phyloP scores from a whole-genome alignment of 1,284 basidiomycete species.

The Megacollybia platyphylla region DNA sequence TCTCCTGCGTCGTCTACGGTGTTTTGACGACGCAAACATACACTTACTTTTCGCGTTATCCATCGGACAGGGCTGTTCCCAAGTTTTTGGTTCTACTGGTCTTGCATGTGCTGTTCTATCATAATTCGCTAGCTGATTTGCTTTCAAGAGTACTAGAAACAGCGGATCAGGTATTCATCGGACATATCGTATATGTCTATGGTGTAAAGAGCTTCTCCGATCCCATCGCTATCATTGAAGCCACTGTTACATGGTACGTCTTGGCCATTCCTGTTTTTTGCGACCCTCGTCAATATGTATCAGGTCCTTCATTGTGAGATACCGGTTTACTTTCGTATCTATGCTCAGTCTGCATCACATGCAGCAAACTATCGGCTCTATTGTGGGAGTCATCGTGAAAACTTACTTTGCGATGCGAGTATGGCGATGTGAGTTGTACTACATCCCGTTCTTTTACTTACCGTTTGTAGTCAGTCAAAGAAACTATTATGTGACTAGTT shows the following conservation, averaged over 20 bases:
- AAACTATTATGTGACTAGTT: slow-evolving; percentile 37
- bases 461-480: slow-evolving; percentile 40
- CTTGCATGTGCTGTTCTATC: slow-evolving; percentile 21
- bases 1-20: slow-evolving; percentile 35
- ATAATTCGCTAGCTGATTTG: not conserved
- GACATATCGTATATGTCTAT: slow-evolving; percentile 46
- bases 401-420: slow-evolving; percentile 3
- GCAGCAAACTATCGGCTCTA: slow-evolving; percentile 35
- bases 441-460: slow-evolving; percentile 2
- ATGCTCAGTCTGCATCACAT: not conserved
- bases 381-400: slow-evolving; percentile 33
- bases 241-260: not conserved
- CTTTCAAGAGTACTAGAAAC: slow-evolving; percentile 22
- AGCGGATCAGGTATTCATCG: slow-evolving; percentile 40
- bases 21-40: slow-evolving; percentile 38
- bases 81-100: slow-evolving; percentile 36
- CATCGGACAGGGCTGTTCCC: slow-evolving; percentile 36
- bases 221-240: not conserved
- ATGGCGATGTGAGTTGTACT: slow-evolving; percentile 20
- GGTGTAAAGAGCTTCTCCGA: slow-evolving; percentile 33
- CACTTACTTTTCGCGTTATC: slow-evolving; percentile 43
- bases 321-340: not conserved
- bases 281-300: not conserved
- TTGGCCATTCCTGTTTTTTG: slow-evolving; percentile 9
- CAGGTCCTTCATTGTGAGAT: slow-evolving; percentile 3